Base-by-base conservation (phyloP, 257 asterid species). In the Przewalskia tangutica region DNA sequence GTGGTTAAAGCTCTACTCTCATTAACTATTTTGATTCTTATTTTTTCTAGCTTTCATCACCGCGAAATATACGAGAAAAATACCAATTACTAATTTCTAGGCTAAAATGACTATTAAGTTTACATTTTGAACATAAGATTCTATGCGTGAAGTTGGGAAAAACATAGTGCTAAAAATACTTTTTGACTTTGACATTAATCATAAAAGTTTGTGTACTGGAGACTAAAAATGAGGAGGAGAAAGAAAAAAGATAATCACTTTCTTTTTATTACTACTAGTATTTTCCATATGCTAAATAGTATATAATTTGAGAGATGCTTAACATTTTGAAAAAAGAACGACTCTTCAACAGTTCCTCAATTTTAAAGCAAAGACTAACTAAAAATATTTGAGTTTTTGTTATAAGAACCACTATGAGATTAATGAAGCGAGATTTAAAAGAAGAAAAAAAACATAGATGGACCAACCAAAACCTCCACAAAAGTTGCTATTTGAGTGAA, bases 1-100 rank as follows among this genome's bases (percentile, higher is more conserved):
- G 82, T 88, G 85, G 90, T 84, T 84, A 70, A 36, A 83, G 18
- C 83, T 81, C 8, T 18, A 46, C 6, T 71, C 79, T 56, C 23
- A 56, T 56, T 17, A 17, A 56, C 23, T 27, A 27, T 71, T 27
- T 63, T 71, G 42, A 75, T 75, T 75, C 42, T 50, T 50, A 6
- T 50, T 23, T 75, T n/a, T 75, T 50, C 23, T 46, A 11, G 79
- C 78, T 18, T 42, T 40, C 48, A 40, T 40, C 54, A 68, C 16
- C 7, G 77, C 38, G 10, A 51, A 70, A 70, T 42, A 70, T 42
- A 70, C 56, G 38, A 70, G 44, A n/a, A 0, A 70, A 70, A 70
- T 46, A 71, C 78, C 46, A 46, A 46, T 23, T 18, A 20, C 78
- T 46, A 5, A 46, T 71, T 46, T 71, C 0, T 71, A 46, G 59